Base-by-base conservation (phyloP, 495 filamentous ascomycete species). In the Xylaria venustula region DNA sequence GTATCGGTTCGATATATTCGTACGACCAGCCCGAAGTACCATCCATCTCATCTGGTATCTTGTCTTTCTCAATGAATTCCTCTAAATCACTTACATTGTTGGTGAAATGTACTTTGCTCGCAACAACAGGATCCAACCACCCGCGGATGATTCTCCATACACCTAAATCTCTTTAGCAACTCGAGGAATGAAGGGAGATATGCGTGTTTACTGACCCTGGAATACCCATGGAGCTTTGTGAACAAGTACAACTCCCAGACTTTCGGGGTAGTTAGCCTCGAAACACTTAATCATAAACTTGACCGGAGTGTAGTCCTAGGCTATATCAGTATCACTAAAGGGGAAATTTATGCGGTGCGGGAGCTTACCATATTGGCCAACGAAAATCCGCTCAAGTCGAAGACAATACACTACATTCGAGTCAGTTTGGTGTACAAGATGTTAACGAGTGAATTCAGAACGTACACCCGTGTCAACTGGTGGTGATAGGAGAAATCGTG, bases 201-300 rank as follows among this genome's bases (percentile, higher is more conserved):
- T 7, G 17, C 37, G 1, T 53, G n/a, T 22, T 61, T 19, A 73
- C 77, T n/a, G 64, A 89, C 90, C 87, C 76, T 94, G 91, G 78
- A 98, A 98, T 37, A 98, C 78, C 94, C 93, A 98, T 4, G 94
- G 94, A 0, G 94, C 87, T 73, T 97, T 96, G 78, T 98, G 92
- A 34, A 98, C 90, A n/a, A 98, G 87, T 7, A 98, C 92, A 6
- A 90, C 79, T 47, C 95, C 94, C 0, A 98, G 80, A 52, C 83
- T 90, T 71, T 98, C 95, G 25, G 95, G 94, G 70, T 98, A 98
- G 75, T 98, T 98, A 51, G 94, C 95, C 77, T 98, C 95, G 71
- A 98, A 98, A 75, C 92, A 96, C 77, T 96, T 96, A 78, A 98
- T 97, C 85, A 98, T 96, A 79, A 97, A 98, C 68, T 93, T 98